Evolutionary conservation across 257 asterid genomes (phyloP).

Genomic region (Solanum chiquidenum): DNA sequence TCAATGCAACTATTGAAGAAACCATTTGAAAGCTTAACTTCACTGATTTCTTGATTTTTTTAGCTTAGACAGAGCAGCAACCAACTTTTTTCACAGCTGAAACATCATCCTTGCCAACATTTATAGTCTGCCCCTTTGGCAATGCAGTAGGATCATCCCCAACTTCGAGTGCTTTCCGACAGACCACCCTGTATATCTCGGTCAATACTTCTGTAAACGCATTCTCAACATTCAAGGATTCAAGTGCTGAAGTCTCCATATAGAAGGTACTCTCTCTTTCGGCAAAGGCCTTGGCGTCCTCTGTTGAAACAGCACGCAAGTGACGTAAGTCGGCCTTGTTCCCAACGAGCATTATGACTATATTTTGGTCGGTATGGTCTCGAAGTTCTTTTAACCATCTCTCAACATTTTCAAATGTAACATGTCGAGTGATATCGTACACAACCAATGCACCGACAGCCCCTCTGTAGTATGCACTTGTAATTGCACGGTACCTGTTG

Average conservation of each 20-base stretch:
- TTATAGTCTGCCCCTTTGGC: conserved; percentile 50
- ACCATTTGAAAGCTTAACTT: not conserved
- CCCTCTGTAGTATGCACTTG: conserved; percentile 68
- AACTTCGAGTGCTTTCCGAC: conserved; percentile 55
- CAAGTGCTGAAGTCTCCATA: conserved; percentile 67
- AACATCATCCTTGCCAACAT: conserved; percentile 41
- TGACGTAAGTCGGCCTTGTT: conserved; percentile 63
- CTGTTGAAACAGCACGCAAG: conserved; percentile 53
- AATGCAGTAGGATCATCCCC: conserved; percentile 47
- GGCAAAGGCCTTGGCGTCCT: conserved; percentile 45
- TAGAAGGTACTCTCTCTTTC: conserved; percentile 47
- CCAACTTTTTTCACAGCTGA: conserved; percentile 47
- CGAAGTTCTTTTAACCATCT: conserved; percentile 70
- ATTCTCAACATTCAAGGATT: conserved; percentile 59
- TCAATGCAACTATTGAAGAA: not conserved
- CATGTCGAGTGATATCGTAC: conserved; percentile 57
- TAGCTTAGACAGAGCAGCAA: conserved; percentile 38
- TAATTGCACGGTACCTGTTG: conserved; percentile 59
- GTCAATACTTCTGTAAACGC: conserved; percentile 59
- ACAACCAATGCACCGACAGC: conserved; percentile 65
- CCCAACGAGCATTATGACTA: conserved; percentile 68
- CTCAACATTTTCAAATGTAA: conserved; percentile 53
- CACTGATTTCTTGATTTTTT: not conserved
- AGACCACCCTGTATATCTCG: conserved; percentile 48
- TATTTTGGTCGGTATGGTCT: conserved; percentile 57